phyloP scores from a whole-genome alignment of 2,329 filamentous ascomycete genomes.

The Penicillium crustosum region DNA sequence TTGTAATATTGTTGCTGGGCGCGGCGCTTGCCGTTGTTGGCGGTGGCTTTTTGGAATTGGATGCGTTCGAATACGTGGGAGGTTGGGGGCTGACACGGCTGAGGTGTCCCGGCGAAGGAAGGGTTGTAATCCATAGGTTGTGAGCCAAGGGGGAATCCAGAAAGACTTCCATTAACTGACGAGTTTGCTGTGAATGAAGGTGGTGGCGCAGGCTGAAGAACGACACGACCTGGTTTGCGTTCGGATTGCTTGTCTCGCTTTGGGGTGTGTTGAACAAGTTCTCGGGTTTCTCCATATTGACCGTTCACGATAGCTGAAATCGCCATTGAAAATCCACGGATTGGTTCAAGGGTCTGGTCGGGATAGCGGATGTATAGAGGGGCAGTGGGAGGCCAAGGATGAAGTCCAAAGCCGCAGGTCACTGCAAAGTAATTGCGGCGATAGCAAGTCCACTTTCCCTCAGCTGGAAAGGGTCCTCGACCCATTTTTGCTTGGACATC shows the following conservation, averaged over 20 bases:
- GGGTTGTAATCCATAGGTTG: slow-evolving; percentile 36
- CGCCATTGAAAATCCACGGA: slow-evolving; percentile 76
- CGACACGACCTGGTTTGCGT: slow-evolving; percentile 67
- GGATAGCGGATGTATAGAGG: slow-evolving; percentile 58
- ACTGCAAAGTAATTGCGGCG: slow-evolving; percentile 89
- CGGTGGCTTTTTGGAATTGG: slow-evolving; percentile 90
- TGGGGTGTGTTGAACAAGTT: slow-evolving; percentile 85
- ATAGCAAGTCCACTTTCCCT: slow-evolving; percentile 89
- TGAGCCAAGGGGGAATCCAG: slow-evolving; percentile 26
- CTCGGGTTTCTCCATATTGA: slow-evolving; percentile 71
- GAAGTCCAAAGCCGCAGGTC: slow-evolving; percentile 72
- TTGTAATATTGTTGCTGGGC: slow-evolving; percentile 93
- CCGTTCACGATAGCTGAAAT: slow-evolving; percentile 82
- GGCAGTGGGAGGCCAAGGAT: slow-evolving; percentile 57
- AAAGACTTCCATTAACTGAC: slow-evolving; percentile 22
- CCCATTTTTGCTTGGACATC: slow-evolving; percentile 79
- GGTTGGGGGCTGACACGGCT: slow-evolving; percentile 40
- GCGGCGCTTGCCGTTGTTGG: slow-evolving; percentile 87
- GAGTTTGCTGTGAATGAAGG: slow-evolving; percentile 41
- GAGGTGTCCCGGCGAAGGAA: slow-evolving; percentile 31
- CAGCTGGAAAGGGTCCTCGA: slow-evolving; percentile 81
- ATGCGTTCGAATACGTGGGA: slow-evolving; percentile 80
- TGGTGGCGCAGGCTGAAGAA: slow-evolving; percentile 66
- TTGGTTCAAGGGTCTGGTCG: slow-evolving; percentile 52
- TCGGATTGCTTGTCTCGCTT: slow-evolving; percentile 88